Conservation (phyloP, 2,329 filamentous ascomycete genomes). For the Clarireedia hainanense region DNA sequence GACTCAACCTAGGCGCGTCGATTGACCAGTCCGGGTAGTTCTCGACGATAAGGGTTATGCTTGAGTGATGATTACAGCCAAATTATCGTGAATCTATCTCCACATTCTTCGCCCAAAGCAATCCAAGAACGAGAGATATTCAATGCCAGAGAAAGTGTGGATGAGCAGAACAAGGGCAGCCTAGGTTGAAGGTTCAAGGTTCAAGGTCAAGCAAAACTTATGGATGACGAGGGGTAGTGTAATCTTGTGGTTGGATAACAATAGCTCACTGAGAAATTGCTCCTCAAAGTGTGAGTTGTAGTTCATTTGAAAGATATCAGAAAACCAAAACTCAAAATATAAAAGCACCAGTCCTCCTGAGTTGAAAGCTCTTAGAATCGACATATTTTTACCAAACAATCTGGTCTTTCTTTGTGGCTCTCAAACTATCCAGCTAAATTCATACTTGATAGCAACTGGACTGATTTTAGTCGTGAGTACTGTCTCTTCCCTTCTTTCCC, state of each 20-base stretch:
- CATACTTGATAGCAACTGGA: too few relatives aligned
- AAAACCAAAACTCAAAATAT: not conserved
- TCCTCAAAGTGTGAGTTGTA: not conserved
- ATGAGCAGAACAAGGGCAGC: slow-evolving; percentile 21
- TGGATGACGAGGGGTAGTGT: slow-evolving; percentile 15
- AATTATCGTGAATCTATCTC: slow-evolving; percentile 24
- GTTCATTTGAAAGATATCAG: not conserved
- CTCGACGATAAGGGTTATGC: slow-evolving; percentile 22
- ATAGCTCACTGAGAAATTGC: not conserved
- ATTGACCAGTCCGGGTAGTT: slow-evolving; percentile 13
- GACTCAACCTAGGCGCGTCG: slow-evolving; percentile 11
- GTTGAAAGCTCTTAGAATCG: not conserved
- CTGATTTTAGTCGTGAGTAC: too few relatives aligned
- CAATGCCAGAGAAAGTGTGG: slow-evolving; percentile 24
- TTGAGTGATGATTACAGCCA: slow-evolving; percentile 10
- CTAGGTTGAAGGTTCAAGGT: slow-evolving; percentile 23
- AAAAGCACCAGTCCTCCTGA: slow-evolving; percentile 3
- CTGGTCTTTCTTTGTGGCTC: too few relatives aligned
- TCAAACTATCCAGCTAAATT: too few relatives aligned
- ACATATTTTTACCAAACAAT: not conserved
- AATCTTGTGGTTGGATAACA: slow-evolving; percentile 22
- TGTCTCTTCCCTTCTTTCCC: too few relatives aligned
- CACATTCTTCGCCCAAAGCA: slow-evolving; percentile 14
- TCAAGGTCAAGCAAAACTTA: slow-evolving; percentile 25
- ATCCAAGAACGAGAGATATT: slow-evolving; percentile 16